phyloP scores from a whole-genome alignment of 2,329 filamentous ascomycete species.

The Apiospora sp. region DNA sequence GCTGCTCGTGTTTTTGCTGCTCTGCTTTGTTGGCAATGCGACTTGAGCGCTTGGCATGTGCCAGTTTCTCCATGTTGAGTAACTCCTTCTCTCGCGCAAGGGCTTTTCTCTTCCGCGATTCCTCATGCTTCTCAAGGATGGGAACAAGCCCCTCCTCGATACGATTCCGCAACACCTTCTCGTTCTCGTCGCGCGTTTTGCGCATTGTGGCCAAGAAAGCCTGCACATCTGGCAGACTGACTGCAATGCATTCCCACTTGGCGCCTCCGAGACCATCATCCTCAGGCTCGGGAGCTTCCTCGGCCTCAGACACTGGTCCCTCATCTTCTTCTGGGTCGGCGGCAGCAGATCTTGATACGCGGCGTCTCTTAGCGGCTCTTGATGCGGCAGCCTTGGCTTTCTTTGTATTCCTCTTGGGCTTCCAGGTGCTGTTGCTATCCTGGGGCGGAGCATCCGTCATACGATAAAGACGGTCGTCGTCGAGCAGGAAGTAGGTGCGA shows the following conservation, averaged over 20 bases:
- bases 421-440: conserved; percentile 62
- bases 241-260: conserved; percentile 90
- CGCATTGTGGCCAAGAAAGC: conserved; percentile 74
- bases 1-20: conserved; percentile 76
- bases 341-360: conserved; percentile 54
- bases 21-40: conserved; percentile 85
- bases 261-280: conserved; percentile 77
- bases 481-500: conserved; percentile 86
- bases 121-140: conserved; percentile 80
- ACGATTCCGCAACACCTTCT: conserved; percentile 77
- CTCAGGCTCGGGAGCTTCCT: conserved; percentile 43
- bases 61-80: conserved; percentile 82
- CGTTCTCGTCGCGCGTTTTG: conserved; percentile 83
- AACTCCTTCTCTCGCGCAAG: conserved; percentile 78
- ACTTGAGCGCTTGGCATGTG: conserved; percentile 93
- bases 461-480: conserved; percentile 93
- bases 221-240: conserved; percentile 80
- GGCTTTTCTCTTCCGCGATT: conserved; percentile 76
- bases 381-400: conserved; percentile 66
- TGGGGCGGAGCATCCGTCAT: conserved; percentile 77
- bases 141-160: conserved; percentile 83
- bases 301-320: conserved; percentile 40
- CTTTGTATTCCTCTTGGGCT: conserved; percentile 70
- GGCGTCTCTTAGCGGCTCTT: conserved; percentile 77
- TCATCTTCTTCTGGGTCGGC: conserved; percentile 48